A percentile compares a stretch with the other conserved stretches of the same genome.
phyloP scores from a whole-genome alignment of 345 rosid genomes.

The Luvunga scandens region DNA sequence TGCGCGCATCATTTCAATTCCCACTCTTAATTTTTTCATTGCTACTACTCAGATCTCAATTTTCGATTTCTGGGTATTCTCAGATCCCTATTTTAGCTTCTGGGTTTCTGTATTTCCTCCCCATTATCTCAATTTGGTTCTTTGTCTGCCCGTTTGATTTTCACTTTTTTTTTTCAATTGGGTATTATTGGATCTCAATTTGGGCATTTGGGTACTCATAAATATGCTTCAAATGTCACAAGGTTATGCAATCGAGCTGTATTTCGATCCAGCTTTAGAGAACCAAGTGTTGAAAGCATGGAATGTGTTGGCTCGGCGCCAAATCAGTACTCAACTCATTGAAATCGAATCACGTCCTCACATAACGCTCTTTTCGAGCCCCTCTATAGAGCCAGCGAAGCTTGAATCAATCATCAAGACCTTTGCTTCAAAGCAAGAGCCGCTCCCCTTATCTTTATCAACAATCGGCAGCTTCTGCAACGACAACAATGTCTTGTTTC shows the following conservation, averaged over 20 bases:
- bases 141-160: background rate
- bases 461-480: slow-evolving; percentile 64
- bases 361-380: slow-evolving; percentile 72
- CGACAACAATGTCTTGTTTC: slow-evolving; percentile 68
- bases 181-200: slow-evolving; percentile 15
- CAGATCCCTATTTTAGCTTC: slow-evolving; percentile 3
- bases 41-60: background rate
- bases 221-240: slow-evolving; percentile 47
- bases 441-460: slow-evolving; percentile 61
- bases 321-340: slow-evolving; percentile 88
- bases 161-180: background rate
- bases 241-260: slow-evolving; percentile 90
- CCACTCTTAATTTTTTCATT: background rate
- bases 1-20: background rate
- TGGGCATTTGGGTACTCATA: slow-evolving; percentile 6
- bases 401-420: slow-evolving; percentile 60
- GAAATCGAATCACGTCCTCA: slow-evolving; percentile 96
- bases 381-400: slow-evolving; percentile 54
- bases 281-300: slow-evolving; percentile 97
- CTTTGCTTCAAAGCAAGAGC: slow-evolving; percentile 74
- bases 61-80: background rate
- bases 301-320: slow-evolving; percentile 98
- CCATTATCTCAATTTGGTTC: background rate
- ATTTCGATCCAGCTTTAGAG: slow-evolving; percentile 94
- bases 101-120: background rate